These are phyloP conservation scores for Ramaria rubella DNA, from an alignment of 768 basidiomycete genomes.

Conservation along the genomic window DNA sequence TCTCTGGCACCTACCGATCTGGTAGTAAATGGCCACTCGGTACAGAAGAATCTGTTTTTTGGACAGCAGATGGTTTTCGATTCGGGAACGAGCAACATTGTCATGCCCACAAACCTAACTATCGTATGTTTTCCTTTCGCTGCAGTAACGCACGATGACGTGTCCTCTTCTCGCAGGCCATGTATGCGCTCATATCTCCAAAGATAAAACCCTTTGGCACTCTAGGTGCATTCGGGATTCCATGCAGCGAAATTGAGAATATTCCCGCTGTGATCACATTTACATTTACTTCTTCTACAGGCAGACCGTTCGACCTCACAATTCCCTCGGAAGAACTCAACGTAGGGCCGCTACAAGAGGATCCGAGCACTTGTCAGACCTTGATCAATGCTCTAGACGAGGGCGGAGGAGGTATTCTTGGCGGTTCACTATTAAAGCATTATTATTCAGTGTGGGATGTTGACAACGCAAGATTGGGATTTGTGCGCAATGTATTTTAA, in stretches of 20 bases:
- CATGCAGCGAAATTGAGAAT: conserved; percentile 39
- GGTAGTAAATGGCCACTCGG: neutral
- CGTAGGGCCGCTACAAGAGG: conserved; percentile 49
- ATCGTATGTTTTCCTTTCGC: neutral
- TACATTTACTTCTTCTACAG: conserved; percentile 43
- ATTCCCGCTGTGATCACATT: conserved; percentile 49
- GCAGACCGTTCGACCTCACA: conserved; percentile 46
- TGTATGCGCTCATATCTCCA: conserved; percentile 51
- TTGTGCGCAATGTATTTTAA: conserved; percentile 37
- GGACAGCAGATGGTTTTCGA: neutral
- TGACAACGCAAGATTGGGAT: conserved; percentile 41
- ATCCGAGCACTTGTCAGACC: conserved; percentile 46
- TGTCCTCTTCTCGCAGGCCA: conserved; percentile 29
- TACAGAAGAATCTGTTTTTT: neutral
- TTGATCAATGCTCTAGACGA: conserved; percentile 53
- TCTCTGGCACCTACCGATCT: neutral
- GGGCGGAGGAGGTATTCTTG: conserved; percentile 37
- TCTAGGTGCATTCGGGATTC: conserved; percentile 52
- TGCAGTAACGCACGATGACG: too few relatives aligned
- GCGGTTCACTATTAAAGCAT: conserved; percentile 52
- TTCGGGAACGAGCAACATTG: neutral
- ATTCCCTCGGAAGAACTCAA: conserved; percentile 52
- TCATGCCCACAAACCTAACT: neutral
- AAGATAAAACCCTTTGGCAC: conserved; percentile 44
- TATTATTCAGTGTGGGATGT: conserved; percentile 57